Base-by-base conservation (phyloP, 2,329 filamentous ascomycete species). In the Pestalotiopsis sp. region DNA sequence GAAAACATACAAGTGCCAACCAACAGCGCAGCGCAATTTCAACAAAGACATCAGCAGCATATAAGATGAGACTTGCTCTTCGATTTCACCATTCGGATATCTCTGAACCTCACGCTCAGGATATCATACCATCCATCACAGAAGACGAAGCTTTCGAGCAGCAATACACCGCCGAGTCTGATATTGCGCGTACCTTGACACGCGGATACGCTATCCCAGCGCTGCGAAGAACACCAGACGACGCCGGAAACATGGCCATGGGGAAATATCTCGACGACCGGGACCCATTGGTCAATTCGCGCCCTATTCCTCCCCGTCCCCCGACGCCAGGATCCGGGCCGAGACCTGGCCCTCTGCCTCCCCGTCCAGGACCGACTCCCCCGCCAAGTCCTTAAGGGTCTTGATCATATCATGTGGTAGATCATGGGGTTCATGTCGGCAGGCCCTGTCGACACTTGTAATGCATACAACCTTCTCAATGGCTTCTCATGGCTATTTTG, bases 291-390 rank as follows among this genome's bases (percentile, higher is more conserved):
- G 60, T 65, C 20, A 58, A 70, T 45, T 70, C 70, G 5, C 67
- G 74, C n/a, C 75, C 74, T 41, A 49, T 73, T 39, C 73, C 73
- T 57, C 75, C 75, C 17, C 75, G 75, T 68, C 75, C 76, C 49
- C 75, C 74, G 66, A 78, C 76, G 63, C 76, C 76, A 23, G 73
- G 73, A 60, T 73, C 73, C 20, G 70, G 68, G 64, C 74, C 71
- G 62, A 69, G 73, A 67, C 75, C 75, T 67, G 68, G 68, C 11
- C 68, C 71, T 68, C 70, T 75, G 68, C 74, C 72, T 61, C 76
- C 74, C 69, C 70, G 64, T 52, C 75, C 74, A 61, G 73, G 69
- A 56, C 77, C 75, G 58, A 77, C 77, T 41, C 75, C 77, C 62
- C 77, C 76, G 38, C 77, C 76, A 3, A 77, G 76, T 63, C 76